These are phyloP conservation scores for Sporothrix protearum DNA, from an alignment of 2,329 filamentous ascomycete genomes.

Conservation along the genomic window DNA sequence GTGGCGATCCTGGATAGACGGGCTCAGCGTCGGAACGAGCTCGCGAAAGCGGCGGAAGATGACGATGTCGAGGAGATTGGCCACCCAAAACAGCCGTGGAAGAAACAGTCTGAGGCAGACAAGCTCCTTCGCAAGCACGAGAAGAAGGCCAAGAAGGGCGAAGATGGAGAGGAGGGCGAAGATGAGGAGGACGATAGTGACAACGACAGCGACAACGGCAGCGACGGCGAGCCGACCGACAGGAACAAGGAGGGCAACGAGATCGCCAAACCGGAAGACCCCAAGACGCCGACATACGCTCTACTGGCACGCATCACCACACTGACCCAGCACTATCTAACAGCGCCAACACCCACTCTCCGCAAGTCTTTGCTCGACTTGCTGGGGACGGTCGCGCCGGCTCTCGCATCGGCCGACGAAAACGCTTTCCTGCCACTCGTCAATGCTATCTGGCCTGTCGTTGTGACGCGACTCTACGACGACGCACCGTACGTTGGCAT, in stretches of 20 bases:
- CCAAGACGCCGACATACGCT: slow-evolving; percentile 71
- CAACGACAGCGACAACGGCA: slow-evolving; percentile 34
- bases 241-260: slow-evolving; percentile 32
- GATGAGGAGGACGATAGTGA: slow-evolving; percentile 36
- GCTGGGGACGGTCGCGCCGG: slow-evolving; percentile 66
- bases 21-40: slow-evolving; percentile 31
- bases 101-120: slow-evolving; percentile 30
- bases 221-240: slow-evolving; percentile 34
- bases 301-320: slow-evolving; percentile 76
- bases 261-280: slow-evolving; percentile 42
- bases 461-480: slow-evolving; percentile 66
- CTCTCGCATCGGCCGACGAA: slow-evolving; percentile 71
- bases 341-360: slow-evolving; percentile 74
- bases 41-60: slow-evolving; percentile 27
- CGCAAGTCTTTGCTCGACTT: slow-evolving; percentile 75
- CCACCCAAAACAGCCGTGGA: slow-evolving; percentile 41
- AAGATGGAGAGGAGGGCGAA: neutral
- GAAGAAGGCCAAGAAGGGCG: slow-evolving; percentile 33
- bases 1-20: slow-evolving; percentile 21
- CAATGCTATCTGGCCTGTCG: slow-evolving; percentile 85
- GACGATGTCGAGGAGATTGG: slow-evolving; percentile 31
- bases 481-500: slow-evolving; percentile 64
- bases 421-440: slow-evolving; percentile 83
- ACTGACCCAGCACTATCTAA: slow-evolving; percentile 86
- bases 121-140: slow-evolving; percentile 29